phyloP scores from a whole-genome alignment of 176 grass and related monocot species.

The Rhynchospora tenuis region DNA sequence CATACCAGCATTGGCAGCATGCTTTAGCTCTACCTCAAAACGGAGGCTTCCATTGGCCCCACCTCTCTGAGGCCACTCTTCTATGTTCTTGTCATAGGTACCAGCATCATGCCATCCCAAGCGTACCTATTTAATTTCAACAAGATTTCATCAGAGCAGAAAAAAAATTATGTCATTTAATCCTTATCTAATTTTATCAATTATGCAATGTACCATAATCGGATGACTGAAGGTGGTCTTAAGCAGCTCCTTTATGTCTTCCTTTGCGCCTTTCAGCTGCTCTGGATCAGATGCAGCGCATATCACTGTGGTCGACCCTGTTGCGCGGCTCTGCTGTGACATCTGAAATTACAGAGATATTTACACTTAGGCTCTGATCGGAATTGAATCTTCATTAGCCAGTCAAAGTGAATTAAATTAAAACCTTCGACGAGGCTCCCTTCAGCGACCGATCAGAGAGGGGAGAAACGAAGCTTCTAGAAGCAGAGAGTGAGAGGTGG shows the following conservation, averaged over 20 bases:
- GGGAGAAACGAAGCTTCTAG: slow-evolving; percentile 20
- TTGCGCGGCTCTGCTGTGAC: slow-evolving; percentile 12
- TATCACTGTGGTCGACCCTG: slow-evolving; percentile 27
- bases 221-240: slow-evolving; percentile 65
- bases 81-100: slow-evolving; percentile 89
- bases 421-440: neutral
- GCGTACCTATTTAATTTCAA: slow-evolving; percentile 46
- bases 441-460: neutral
- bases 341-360: slow-evolving; percentile 11
- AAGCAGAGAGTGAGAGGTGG: slow-evolving; percentile 20
- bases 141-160: neutral
- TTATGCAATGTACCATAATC: slow-evolving; percentile 54
- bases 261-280: slow-evolving; percentile 72
- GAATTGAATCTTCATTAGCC: neutral
- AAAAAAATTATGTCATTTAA: neutral
- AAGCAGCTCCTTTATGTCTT: slow-evolving; percentile 85
- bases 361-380: too few species aligned
- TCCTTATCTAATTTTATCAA: neutral
- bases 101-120: slow-evolving; percentile 97
- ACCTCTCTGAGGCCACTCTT: slow-evolving; percentile 77
- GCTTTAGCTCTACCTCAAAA: slow-evolving; percentile 87
- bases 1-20: slow-evolving; percentile 95
- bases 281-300: slow-evolving; percentile 45
- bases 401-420: too few species aligned
- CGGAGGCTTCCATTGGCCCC: slow-evolving; percentile 95